Evolutionary conservation across 1,284 basidiomycete species (phyloP), one percentile per base, ranked within the genome.

Genomic region (Sanghuangporus weigelae): DNA sequence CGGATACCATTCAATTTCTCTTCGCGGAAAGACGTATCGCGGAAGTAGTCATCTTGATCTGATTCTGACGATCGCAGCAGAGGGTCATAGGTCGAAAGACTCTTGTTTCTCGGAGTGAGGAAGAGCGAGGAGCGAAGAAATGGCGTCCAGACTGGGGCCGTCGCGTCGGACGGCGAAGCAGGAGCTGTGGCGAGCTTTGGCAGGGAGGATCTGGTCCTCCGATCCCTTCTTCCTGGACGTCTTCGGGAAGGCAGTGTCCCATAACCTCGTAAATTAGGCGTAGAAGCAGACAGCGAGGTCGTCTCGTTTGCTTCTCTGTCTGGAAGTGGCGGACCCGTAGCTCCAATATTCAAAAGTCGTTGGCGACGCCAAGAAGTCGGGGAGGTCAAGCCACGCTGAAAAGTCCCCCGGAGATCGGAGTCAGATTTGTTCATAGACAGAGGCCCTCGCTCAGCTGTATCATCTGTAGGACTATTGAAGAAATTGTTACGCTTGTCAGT

Each of bases 1-100:
- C 94, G 88, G 57, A 92, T 87, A 38, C 94, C 94, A 68, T 96
- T 96, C 49, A 87, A 86, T 69, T 83, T 84, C 51, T 86, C 81
- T 68, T 88, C 86, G 23, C 84, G 76, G 55, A 84, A 84, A 80
- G 80, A 57, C 39, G 74, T 70, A 36, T 70, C 71, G 14, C 75
- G 71, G 58, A 75, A 73, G 21, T 70, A 60, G 26, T 65, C 61
- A 46, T 64, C 66, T 21, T 70, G 73, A 65, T 74, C 73, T 19
- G 8, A 50, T 74, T 75, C 56, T 70, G 70, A 40, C 69, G 73
- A 42, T 16, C 74, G 71, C 49, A 79, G 72, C 1, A 82, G 82
- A 10, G 81, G 80, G 68, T 93, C 91, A 67, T 93, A 93, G 0
- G 89, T 83, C 2, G 89, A 87, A 62, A 90, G 86, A 0, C 86